Conservation (phyloP, 257 asterid genomes). For the Knoxia roxburghii region DNA sequence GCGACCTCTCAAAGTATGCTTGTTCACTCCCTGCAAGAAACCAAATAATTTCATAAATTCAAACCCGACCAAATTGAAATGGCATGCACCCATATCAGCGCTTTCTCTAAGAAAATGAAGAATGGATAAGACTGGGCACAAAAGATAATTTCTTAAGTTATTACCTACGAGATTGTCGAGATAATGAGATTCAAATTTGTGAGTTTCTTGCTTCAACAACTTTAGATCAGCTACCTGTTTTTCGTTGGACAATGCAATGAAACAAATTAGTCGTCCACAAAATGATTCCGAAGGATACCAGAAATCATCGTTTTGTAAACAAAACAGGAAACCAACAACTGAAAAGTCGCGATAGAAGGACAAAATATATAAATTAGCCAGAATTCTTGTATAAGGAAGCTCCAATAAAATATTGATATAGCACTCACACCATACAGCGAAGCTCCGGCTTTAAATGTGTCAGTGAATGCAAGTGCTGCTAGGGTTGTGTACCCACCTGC, state of each 20-base stretch:
- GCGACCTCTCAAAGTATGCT: constrained; percentile 66
- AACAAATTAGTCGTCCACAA: not conserved
- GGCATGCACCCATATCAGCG: no score
- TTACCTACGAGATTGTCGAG: constrained; percentile 83
- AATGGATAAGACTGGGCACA: constrained; percentile 11
- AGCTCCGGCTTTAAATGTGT: constrained; percentile 81
- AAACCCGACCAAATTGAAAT: not conserved
- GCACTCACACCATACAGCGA: constrained; percentile 91
- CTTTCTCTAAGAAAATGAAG: not conserved
- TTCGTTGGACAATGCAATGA: constrained; percentile 7
- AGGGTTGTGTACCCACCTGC: constrained; percentile 99
- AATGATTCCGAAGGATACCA: not conserved
- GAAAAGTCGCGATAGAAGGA: not conserved
- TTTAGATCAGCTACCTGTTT: constrained; percentile 79
- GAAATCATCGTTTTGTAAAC: not conserved
- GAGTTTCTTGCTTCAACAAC: constrained; percentile 62
- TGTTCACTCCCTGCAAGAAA: constrained; percentile 49
- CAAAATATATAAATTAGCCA: no score
- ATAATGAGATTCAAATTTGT: constrained; percentile 91
- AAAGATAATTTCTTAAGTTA: not conserved
- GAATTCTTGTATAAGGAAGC: no score
- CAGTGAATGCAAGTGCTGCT: constrained; percentile 86
- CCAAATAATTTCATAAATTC: constrained; percentile 2
- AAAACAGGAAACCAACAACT: not conserved
- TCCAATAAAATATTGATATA: constrained; percentile 10